A percentile compares a stretch with the other conserved stretches of the same genome.
Conservation (phyloP, 768 basidiomycete species). For the Trametes gibbosa region DNA sequence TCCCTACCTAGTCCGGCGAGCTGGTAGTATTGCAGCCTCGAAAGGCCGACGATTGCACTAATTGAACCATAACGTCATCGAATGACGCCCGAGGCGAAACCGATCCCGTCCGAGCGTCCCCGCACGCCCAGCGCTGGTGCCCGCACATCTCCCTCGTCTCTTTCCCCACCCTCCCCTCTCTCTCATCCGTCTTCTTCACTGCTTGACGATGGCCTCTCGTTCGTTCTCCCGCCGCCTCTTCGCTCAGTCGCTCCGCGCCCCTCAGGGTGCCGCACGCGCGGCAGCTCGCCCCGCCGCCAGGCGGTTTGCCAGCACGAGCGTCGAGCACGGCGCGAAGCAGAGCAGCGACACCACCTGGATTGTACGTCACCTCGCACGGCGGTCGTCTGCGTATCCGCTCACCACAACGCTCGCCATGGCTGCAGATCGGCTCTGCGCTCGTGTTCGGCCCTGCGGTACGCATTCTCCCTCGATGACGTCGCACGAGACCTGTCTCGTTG, state of each 20-base stretch:
- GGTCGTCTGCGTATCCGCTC: neutral
- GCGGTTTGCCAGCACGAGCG: conserved; percentile 22
- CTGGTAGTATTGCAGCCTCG: too few species aligned
- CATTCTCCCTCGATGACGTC: neutral
- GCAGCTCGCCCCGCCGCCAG: conserved; percentile 14
- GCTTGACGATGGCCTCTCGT: conserved; percentile 26
- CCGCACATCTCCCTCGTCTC: neutral
- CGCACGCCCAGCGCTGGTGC: too few species aligned
- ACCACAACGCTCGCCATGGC: neutral
- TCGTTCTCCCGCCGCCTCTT: conserved; percentile 19
- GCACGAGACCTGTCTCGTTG: neutral
- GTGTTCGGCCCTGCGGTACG: conserved; percentile 27
- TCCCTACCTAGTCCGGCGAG: too few species aligned
- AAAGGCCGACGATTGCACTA: neutral
- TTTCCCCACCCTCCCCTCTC: neutral
- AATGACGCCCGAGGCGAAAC: conserved; percentile 7
- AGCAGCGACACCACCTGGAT: conserved; percentile 26
- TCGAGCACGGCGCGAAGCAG: conserved; percentile 16
- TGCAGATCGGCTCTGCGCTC: conserved; percentile 26
- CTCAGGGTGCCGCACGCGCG: conserved; percentile 14
- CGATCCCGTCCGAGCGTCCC: conserved; percentile 6
- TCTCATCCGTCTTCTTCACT: conserved; percentile 15
- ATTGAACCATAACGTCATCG: conserved; percentile 6
- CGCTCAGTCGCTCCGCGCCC: conserved; percentile 17
- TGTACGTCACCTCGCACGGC: conserved; percentile 4